These are phyloP conservation scores for Aphanoascus verrucosus DNA, from an alignment of 2,329 filamentous ascomycete species.

Conservation along the genomic window DNA sequence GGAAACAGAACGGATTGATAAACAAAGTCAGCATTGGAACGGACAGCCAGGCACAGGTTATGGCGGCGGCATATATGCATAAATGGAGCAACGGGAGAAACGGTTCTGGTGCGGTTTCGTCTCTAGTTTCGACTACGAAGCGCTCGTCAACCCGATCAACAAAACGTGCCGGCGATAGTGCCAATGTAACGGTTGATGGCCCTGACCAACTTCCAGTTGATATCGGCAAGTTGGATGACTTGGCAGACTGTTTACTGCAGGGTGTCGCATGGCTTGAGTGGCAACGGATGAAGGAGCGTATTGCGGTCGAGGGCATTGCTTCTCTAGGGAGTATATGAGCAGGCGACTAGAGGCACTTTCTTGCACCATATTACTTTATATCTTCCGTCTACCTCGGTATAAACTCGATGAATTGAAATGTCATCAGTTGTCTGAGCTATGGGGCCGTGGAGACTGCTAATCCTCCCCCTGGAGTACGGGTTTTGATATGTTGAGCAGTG, in stretches of 20 bases:
- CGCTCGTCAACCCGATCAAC: slow-evolving; percentile 15
- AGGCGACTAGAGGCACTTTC: background rate
- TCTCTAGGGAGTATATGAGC: slow-evolving; percentile 1
- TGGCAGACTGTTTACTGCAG: slow-evolving; percentile 70
- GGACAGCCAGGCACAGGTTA: slow-evolving; percentile 16
- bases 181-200: slow-evolving; percentile 11
- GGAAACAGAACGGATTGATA: slow-evolving; percentile 19
- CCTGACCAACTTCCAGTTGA: background rate
- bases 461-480: too few relatives aligned
- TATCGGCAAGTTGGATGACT: slow-evolving; percentile 61
- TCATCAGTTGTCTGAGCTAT: background rate
- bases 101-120: background rate
- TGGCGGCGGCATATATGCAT: slow-evolving; percentile 23
- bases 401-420: background rate
- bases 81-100: slow-evolving; percentile 22
- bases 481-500: too few relatives aligned
- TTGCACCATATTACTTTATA: background rate
- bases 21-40: slow-evolving; percentile 23
- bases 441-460: too few relatives aligned
- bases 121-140: background rate
- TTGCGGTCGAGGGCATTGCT: slow-evolving; percentile 19
- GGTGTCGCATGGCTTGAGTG: slow-evolving; percentile 67
- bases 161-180: background rate
- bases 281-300: slow-evolving; percentile 40
- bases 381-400: background rate